A percentile compares a stretch with the other conserved stretches of the same genome.
Conservation (phyloP, 2,329 filamentous ascomycete species). For the Diaporthe sp. region DNA sequence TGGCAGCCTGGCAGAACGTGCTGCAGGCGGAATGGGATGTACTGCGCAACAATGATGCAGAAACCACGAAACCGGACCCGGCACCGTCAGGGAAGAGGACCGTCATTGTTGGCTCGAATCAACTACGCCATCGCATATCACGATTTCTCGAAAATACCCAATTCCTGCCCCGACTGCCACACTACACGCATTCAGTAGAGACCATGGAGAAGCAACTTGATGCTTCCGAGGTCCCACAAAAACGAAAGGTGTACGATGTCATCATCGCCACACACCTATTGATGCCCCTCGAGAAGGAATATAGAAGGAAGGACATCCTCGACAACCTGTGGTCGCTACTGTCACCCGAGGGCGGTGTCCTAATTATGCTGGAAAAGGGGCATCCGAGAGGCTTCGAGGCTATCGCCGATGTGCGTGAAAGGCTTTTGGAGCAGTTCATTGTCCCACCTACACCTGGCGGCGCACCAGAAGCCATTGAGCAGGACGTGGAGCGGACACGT, state of each 20-base stretch:
- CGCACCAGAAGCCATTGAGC: conserved; percentile 55
- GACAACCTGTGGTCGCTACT: conserved; percentile 92
- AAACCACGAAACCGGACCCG: conserved; percentile 50
- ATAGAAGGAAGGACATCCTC: conserved; percentile 81
- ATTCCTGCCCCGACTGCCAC: conserved; percentile 91
- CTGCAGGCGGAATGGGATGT: conserved; percentile 84
- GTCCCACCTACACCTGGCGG: conserved; percentile 64
- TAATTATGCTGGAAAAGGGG: conserved; percentile 92
- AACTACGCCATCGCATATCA: conserved; percentile 81
- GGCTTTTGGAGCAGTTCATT: conserved; percentile 82
- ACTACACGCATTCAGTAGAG: conserved; percentile 78
- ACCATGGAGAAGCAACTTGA: conserved; percentile 71
- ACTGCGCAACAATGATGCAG: conserved; percentile 64
- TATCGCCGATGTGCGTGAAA: conserved; percentile 84
- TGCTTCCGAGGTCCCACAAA: conserved; percentile 64
- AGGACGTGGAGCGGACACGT: conserved; percentile 58
- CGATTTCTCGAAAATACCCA: conserved; percentile 87
- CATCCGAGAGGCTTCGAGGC: conserved; percentile 93
- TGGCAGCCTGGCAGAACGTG: conserved; percentile 83
- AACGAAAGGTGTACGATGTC: conserved; percentile 86
- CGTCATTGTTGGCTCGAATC: conserved; percentile 82
- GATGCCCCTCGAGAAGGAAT: conserved; percentile 80
- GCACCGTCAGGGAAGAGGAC: conserved; percentile 79
- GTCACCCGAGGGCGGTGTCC: conserved; percentile 84
- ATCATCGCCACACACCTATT: conserved; percentile 91